Conservation (phyloP, 495 filamentous ascomycete species). For the Corynascus novoguineensis region DNA sequence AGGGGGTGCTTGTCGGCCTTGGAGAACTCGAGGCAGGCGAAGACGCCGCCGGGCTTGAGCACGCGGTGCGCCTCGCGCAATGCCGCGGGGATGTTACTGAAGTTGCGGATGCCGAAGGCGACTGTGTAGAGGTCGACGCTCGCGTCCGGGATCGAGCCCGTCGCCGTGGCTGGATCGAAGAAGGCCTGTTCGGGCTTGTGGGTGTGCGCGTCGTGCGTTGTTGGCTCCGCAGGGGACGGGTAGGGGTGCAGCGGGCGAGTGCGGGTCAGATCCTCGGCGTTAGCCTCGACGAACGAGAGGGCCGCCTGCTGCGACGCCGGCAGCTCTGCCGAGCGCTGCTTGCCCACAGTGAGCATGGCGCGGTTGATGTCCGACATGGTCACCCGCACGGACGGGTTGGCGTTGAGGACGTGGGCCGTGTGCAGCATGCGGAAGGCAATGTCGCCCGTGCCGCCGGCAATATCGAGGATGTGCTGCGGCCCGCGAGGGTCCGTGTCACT, state of each 20-base stretch:
- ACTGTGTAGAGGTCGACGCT: conserved; percentile 90
- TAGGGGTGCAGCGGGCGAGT: conserved; percentile 21
- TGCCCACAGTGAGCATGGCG: conserved; percentile 84
- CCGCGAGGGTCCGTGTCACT: conserved; percentile 29
- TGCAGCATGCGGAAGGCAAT: conserved; percentile 96
- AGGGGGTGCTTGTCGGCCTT: conserved; percentile 64
- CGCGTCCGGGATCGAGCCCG: conserved; percentile 44
- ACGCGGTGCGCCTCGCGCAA: conserved; percentile 78
- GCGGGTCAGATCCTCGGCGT: conserved; percentile 66
- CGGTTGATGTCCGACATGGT: conserved; percentile 94
- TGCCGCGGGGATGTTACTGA: conserved; percentile 77
- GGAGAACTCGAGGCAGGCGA: conserved; percentile 94
- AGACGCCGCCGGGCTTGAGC: conserved; percentile 89
- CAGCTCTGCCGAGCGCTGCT: conserved; percentile 55
- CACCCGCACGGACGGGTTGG: conserved; percentile 70
- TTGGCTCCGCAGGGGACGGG: neutral
- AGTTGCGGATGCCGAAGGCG: conserved; percentile 96
- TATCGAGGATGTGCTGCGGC: conserved; percentile 77
- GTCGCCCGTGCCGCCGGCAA: conserved; percentile 95
- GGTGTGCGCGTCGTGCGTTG: conserved; percentile 8
- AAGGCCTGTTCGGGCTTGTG: conserved; percentile 12
- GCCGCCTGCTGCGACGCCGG: conserved; percentile 42
- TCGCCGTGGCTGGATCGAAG: conserved; percentile 31
- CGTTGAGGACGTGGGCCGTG: conserved; percentile 76
- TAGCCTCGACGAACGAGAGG: conserved; percentile 78